These are phyloP conservation scores for Dendrobium catenatum DNA, from an alignment of 106 monocot genomes.

Conservation along the genomic window DNA sequence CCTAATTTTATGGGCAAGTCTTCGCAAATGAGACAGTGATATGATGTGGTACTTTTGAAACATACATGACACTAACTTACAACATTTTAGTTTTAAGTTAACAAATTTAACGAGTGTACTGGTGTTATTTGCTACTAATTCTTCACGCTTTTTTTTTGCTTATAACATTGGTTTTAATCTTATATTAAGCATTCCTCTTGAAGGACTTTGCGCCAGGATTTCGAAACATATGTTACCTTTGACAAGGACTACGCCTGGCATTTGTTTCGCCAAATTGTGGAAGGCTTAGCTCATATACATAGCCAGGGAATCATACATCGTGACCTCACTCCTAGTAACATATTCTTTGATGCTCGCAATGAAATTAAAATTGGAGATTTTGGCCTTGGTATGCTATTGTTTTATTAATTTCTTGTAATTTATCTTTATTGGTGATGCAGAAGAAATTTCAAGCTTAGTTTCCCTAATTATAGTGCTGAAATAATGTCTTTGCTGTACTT, in stretches of 20 bases:
- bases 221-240: constrained; percentile 50
- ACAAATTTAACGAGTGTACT: not conserved
- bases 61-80: not conserved
- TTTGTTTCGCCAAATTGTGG: constrained; percentile 96
- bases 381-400: constrained; percentile 70
- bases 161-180: not conserved
- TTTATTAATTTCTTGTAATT: constrained; percentile 1
- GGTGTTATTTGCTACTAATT: not conserved
- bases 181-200: constrained; percentile 12
- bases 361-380: constrained; percentile 99
- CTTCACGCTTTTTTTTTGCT: not conserved
- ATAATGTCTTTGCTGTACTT: not conserved
- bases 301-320: constrained; percentile 97
- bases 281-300: constrained; percentile 97
- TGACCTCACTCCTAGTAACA: constrained; percentile 93
- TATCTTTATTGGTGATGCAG: not conserved
- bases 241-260: constrained; percentile 84
- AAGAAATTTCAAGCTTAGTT: not conserved
- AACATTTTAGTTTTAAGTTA: not conserved
- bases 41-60: not conserved
- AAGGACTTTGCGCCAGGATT: constrained; percentile 89
- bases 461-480: not conserved
- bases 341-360: constrained; percentile 97
- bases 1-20: not conserved
- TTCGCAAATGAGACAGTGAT: not conserved